These are phyloP conservation scores for Nannizziopsis arthrosporioides DNA, from an alignment of 2,329 filamentous ascomycete genomes.

Conservation along the genomic window DNA sequence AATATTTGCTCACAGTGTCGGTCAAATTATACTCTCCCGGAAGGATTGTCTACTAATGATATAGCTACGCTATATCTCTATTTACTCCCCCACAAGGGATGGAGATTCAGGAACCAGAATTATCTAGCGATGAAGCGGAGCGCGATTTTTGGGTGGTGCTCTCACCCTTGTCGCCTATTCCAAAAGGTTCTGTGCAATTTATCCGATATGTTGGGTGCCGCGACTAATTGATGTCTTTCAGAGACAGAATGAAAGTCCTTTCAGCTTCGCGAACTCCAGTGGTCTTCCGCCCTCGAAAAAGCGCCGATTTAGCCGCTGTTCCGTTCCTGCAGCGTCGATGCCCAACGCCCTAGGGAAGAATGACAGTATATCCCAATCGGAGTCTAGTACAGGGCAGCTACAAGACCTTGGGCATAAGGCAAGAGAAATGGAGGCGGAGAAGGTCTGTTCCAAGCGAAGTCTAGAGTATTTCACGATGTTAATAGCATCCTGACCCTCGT, in stretches of 20 bases:
- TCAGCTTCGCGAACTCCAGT: slow-evolving; percentile 1
- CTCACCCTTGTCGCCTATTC: slow-evolving; percentile 9
- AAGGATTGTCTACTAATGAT: not conserved
- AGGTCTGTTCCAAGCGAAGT: slow-evolving; percentile 19
- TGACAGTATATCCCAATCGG: not conserved
- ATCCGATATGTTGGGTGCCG: not conserved
- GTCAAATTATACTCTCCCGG: not conserved
- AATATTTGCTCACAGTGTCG: not conserved
- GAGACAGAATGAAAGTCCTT: slow-evolving; percentile 10
- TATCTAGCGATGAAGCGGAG: slow-evolving; percentile 10
- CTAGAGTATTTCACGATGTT: not conserved
- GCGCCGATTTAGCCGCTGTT: slow-evolving; percentile 13
- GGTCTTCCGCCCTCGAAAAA: slow-evolving; percentile 11
- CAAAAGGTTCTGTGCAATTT: slow-evolving; percentile 6
- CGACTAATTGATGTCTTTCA: not conserved
- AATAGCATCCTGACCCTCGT: not conserved
- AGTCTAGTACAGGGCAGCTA: slow-evolving; percentile 10
- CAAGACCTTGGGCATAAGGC: slow-evolving; percentile 30
- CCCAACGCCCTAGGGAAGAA: not conserved
- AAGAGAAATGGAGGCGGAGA: slow-evolving; percentile 36
- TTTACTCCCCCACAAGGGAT: not conserved
- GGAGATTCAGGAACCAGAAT: slow-evolving; percentile 1
- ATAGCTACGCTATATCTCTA: no score
- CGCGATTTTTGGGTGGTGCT: slow-evolving; percentile 4
- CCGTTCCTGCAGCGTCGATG: slow-evolving; percentile 1